These are phyloP conservation scores for Chenopodium album DNA, from an alignment of 148 eudicot genomes.

Conservation along the genomic window DNA sequence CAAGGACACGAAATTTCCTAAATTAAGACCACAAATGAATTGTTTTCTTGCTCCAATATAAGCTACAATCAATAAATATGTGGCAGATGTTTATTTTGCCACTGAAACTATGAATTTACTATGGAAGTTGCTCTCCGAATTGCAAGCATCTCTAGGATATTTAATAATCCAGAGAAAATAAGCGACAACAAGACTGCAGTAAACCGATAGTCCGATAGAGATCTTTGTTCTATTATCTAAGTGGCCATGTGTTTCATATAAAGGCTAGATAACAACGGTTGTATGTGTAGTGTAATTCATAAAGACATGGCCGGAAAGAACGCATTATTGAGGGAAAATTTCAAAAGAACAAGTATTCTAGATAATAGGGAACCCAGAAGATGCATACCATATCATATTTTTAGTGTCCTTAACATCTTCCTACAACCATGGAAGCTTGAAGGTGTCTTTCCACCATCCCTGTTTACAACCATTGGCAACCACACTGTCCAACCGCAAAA, in stretches of 20 bases:
- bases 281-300: background rate
- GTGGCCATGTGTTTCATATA: background rate
- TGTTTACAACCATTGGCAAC: conserved; percentile 66
- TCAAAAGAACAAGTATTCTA: background rate
- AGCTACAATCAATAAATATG: background rate
- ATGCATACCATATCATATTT: conserved; percentile 26
- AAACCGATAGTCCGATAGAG: no score
- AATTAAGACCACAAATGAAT: background rate
- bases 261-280: background rate
- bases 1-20: conserved; percentile 10
- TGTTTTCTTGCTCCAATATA: background rate
- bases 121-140: background rate
- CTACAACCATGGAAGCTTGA: conserved; percentile 88
- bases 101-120: background rate
- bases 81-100: background rate
- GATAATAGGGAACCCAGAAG: background rate
- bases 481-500: conserved; percentile 70
- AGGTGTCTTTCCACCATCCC: conserved; percentile 98
- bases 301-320: background rate
- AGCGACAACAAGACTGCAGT: background rate
- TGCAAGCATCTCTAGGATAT: background rate
- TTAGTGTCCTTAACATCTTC: background rate
- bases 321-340: background rate
- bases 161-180: background rate
- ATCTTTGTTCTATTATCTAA: background rate